phyloP scores from a whole-genome alignment of 2,329 filamentous ascomycete species.

The Fusarium anguioides region DNA sequence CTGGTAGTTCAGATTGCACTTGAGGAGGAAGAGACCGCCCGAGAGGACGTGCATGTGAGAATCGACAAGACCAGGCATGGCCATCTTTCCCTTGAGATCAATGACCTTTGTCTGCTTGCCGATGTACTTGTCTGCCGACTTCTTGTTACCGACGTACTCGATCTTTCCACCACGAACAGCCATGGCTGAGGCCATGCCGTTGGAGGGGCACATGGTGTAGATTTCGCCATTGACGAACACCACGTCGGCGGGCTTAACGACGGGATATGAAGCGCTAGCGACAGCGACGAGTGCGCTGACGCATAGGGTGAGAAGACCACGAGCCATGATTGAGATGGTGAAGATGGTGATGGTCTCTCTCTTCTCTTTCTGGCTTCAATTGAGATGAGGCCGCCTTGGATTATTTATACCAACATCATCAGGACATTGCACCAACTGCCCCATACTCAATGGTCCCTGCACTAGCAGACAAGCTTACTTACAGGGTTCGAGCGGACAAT shows the following conservation, averaged over 20 bases:
- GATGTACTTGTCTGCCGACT: constrained; percentile 34
- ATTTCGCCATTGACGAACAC: constrained; percentile 46
- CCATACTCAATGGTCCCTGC: neutral
- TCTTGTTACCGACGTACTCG: constrained; percentile 36
- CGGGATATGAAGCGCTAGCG: neutral
- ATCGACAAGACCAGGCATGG: constrained; percentile 47
- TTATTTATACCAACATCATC: neutral
- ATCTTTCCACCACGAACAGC: constrained; percentile 39
- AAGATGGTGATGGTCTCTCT: neutral
- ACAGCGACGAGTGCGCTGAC: constrained; percentile 27
- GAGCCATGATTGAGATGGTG: constrained; percentile 24
- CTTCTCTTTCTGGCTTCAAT: too few relatives aligned
- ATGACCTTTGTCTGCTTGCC: constrained; percentile 41
- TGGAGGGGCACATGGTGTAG: constrained; percentile 37
- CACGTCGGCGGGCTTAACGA: constrained; percentile 31
- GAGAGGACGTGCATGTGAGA: constrained; percentile 45
- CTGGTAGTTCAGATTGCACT: constrained; percentile 46
- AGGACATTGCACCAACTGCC: too few relatives aligned
- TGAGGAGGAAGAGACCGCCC: constrained; percentile 41
- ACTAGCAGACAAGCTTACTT: neutral
- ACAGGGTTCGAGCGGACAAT: neutral
- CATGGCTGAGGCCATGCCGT: constrained; percentile 31
- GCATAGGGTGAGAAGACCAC: constrained; percentile 28
- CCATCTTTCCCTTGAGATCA: constrained; percentile 45
- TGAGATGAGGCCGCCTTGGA: neutral